Evolutionary conservation across 75 land plant species (phyloP).

Genomic region (Cupressus sempervirens): DNA sequence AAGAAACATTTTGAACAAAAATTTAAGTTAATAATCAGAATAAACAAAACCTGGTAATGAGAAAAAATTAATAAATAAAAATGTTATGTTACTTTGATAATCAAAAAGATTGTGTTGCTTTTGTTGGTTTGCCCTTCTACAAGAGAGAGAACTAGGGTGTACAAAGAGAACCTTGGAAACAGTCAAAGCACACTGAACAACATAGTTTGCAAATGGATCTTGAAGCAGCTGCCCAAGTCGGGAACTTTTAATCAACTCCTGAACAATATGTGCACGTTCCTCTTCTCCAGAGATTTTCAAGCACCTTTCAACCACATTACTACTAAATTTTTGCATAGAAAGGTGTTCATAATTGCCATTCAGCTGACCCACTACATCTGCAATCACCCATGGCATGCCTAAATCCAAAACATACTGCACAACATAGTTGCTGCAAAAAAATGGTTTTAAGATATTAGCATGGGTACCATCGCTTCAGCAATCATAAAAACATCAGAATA

Average conservation of each 20-base stretch:
- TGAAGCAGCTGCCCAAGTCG: slow-evolving; percentile 23
- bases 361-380: slow-evolving; percentile 18
- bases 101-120: not conserved
- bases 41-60: not conserved
- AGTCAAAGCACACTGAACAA: slow-evolving; percentile 24
- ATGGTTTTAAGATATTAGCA: not conserved
- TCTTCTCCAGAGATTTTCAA: slow-evolving; percentile 19
- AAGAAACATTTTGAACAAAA: not conserved
- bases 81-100: not conserved
- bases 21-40: not conserved
- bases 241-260: slow-evolving; percentile 20
- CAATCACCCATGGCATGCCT: slow-evolving; percentile 15
- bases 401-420: slow-evolving; percentile 26
- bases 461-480: not conserved
- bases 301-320: slow-evolving; percentile 33
- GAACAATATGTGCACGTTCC: slow-evolving; percentile 11
- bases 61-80: not conserved
- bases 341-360: slow-evolving; percentile 20
- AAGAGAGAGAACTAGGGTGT: not conserved
- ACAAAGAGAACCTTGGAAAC: slow-evolving; percentile 13
- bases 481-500: not conserved
- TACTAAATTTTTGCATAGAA: slow-evolving; percentile 33
- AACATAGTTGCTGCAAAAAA: slow-evolving; percentile 33
- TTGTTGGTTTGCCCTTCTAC: not conserved
- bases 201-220: slow-evolving; percentile 34